phyloP scores from a whole-genome alignment of 768 basidiomycete species.

The Leccinum incarnatum region DNA sequence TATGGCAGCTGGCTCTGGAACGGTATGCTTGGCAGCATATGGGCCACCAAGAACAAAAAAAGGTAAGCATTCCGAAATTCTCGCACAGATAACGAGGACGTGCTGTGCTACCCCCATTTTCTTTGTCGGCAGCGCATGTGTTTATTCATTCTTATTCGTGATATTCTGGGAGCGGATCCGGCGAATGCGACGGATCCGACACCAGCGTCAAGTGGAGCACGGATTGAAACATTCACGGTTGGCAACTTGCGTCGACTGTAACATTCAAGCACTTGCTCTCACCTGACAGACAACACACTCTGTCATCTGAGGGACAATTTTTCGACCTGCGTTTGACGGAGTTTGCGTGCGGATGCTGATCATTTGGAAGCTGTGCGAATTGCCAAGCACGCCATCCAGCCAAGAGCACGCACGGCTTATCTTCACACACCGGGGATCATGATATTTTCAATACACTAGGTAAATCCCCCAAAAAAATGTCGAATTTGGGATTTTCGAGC shows the following conservation, averaged over 20 bases:
- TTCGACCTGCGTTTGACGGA: neutral
- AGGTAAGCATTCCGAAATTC: neutral
- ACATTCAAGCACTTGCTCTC: neutral
- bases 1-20: neutral
- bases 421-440: neutral
- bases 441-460: no score
- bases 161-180: neutral
- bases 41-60: neutral
- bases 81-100: neutral
- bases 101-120: neutral
- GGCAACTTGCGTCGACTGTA: neutral
- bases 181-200: neutral
- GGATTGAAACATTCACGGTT: neutral
- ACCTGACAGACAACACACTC: neutral
- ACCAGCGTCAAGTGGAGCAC: neutral
- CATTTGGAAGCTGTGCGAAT: neutral
- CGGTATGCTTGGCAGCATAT: neutral
- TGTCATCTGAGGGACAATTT: neutral
- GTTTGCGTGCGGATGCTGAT: neutral
- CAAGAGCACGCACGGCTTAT: neutral
- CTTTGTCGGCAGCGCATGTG: neutral
- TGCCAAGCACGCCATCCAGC: neutral
- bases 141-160: neutral
- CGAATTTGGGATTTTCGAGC: no score
- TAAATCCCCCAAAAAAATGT: no score